A percentile compares a stretch with the other conserved stretches of the same genome.
Conservation (phyloP, 148 eudicot genomes). For the Polygonum maritimum region DNA sequence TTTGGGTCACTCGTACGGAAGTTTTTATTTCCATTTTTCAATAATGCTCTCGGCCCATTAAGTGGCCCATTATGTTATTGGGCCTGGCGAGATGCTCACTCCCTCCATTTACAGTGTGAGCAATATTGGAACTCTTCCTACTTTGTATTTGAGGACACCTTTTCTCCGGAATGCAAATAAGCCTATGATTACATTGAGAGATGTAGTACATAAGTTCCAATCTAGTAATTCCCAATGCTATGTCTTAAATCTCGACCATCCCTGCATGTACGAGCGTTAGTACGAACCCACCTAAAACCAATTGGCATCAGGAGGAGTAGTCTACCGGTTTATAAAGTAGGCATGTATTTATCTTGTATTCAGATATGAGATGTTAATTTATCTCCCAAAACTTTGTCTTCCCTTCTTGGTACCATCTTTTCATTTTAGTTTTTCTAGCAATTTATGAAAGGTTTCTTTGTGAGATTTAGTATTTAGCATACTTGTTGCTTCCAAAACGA, state of each 20-base stretch:
- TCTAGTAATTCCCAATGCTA: not conserved
- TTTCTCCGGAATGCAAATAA: not conserved
- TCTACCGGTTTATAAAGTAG: too few relatives aligned
- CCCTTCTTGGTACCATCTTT: not conserved
- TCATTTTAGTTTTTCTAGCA: not conserved
- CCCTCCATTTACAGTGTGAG: too few relatives aligned
- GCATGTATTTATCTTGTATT: too few relatives aligned
- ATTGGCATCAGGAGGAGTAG: too few relatives aligned
- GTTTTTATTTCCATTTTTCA: too few relatives aligned
- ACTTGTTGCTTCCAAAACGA: not conserved
- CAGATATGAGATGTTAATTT: too few relatives aligned
- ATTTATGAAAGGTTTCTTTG: not conserved
- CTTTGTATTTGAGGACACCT: not conserved
- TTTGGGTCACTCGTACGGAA: too few relatives aligned
- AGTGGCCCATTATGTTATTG: too few relatives aligned
- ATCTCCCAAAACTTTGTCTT: not conserved
- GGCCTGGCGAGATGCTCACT: too few relatives aligned
- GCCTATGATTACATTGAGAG: not conserved
- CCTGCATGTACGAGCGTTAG: too few relatives aligned
- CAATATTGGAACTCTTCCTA: not conserved
- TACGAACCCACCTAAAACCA: too few relatives aligned
- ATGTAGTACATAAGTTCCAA: not conserved
- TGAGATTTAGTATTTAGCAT: not conserved
- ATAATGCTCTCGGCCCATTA: too few relatives aligned
- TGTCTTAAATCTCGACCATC: not conserved